Evolutionary conservation across 148 eudicot species (phyloP).

Genomic region (Diospyros lotus): DNA sequence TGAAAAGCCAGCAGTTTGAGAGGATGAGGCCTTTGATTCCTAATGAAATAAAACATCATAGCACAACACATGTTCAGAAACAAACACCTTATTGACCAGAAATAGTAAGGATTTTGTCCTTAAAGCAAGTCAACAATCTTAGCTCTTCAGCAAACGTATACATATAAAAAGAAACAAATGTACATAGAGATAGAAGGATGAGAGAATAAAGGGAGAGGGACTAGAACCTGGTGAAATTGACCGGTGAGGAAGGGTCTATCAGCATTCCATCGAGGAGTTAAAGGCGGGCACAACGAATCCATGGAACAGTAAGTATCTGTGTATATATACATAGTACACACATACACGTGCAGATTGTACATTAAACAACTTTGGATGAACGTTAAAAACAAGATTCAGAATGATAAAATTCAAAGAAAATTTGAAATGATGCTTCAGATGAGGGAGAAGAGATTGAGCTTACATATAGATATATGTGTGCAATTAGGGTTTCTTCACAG

Average conservation of each 20-base stretch:
- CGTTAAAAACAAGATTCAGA: too few relatives aligned
- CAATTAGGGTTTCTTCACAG: too few relatives aligned
- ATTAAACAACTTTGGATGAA: too few relatives aligned
- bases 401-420: too few relatives aligned
- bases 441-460: too few relatives aligned
- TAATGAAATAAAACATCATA: slow-evolving; percentile 4
- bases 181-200: background rate
- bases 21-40: slow-evolving; percentile 37
- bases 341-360: too few relatives aligned
- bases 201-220: slow-evolving; percentile 1
- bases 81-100: background rate
- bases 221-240: slow-evolving; percentile 51
- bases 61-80: background rate
- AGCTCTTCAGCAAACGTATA: background rate
- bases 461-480: too few relatives aligned
- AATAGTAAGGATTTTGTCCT: background rate
- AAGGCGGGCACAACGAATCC: slow-evolving; percentile 30
- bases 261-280: slow-evolving; percentile 56
- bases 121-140: background rate
- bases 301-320: background rate
- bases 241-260: slow-evolving; percentile 73
- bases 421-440: too few relatives aligned
- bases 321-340: too few relatives aligned
- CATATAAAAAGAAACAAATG: background rate
- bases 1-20: slow-evolving; percentile 36